These are phyloP conservation scores for Silybum marianum DNA, from an alignment of 129 eudicot species.

Conservation along the genomic window DNA sequence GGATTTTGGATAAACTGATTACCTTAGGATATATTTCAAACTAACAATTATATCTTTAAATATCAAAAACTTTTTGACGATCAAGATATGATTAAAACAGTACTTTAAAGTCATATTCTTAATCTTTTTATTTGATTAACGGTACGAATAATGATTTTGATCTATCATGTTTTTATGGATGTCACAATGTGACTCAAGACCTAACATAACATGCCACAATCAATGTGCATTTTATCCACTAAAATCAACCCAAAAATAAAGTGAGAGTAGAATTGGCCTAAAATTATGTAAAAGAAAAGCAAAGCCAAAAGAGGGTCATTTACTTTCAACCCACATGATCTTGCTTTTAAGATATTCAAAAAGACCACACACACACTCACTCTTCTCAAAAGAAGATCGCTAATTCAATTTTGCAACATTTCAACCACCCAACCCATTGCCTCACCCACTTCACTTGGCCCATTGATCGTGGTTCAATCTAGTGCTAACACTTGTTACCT, in stretches of 20 bases:
- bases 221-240: conserved; percentile 25
- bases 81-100: background rate
- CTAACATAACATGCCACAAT: conserved; percentile 31
- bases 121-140: background rate
- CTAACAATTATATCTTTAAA: too few species aligned
- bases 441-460: conserved; percentile 38
- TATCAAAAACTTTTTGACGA: background rate
- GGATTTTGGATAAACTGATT: background rate
- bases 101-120: too few species aligned
- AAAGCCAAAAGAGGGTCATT: conserved; percentile 19
- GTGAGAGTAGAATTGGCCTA: background rate
- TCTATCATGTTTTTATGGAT: background rate
- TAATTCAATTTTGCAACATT: conserved; percentile 29
- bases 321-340: conserved; percentile 74
- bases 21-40: background rate
- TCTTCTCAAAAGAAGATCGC: conserved; percentile 42
- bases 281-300: conserved; percentile 14
- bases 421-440: conserved; percentile 36
- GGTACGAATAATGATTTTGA: background rate
- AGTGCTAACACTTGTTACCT: conserved; percentile 38
- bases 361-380: conserved; percentile 34
- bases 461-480: conserved; percentile 32
- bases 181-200: conserved; percentile 10
- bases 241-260: conserved; percentile 11
- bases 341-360: conserved; percentile 57